Base-by-base conservation (phyloP, 2,329 filamentous ascomycete species). In the Fusarium sororula region DNA sequence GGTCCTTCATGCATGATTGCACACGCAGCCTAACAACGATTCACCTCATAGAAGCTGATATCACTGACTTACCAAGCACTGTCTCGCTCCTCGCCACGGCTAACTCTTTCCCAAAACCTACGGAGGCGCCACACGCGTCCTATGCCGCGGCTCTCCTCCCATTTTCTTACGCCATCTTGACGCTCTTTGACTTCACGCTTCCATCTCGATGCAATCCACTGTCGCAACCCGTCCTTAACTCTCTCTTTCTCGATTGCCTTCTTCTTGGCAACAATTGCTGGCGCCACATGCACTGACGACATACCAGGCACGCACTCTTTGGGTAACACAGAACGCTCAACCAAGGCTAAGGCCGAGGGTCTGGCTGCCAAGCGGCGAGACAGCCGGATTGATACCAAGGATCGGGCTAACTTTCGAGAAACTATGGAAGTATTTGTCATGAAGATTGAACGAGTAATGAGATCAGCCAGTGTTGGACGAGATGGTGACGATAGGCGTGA, bases 81-180 rank as follows among this genome's bases (percentile, higher is more conserved):
- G 44, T 58, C 38, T 54, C 54, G 54, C 41, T 72, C 71, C 51
- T 85, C 84, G 5, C 84, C 86, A 22, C 81, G 81, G 4, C 86
- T 85, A 39, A 92, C 83, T 28, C 85, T 84, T 81, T 93, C 92
- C 91, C 91, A 94, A 78, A 92, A 93, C 68, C 85, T 85, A 76
- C 87, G 87, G 64, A 94, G 79, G 28, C 88, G 85, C 86, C 90
- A 89, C 12, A 92, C 90, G 47, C 88, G 83, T 6, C 89, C 88
- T 0, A 89, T 81, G 2, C 89, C 88, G 2, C 83, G 82, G 37
- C 81, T 83, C 79, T 90, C 88, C 70, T 90, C 86, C 80, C 83
- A 84, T 67, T 77, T 79, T 70, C 81, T 83, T 30, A 87, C 81
- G 61, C 84, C 82, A 77, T 90, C 85, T 75, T 85, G 84, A 51